Evolutionary conservation across 371 early-diverging fungal species (phyloP).

Genomic region (Capniomyces stellatus): DNA sequence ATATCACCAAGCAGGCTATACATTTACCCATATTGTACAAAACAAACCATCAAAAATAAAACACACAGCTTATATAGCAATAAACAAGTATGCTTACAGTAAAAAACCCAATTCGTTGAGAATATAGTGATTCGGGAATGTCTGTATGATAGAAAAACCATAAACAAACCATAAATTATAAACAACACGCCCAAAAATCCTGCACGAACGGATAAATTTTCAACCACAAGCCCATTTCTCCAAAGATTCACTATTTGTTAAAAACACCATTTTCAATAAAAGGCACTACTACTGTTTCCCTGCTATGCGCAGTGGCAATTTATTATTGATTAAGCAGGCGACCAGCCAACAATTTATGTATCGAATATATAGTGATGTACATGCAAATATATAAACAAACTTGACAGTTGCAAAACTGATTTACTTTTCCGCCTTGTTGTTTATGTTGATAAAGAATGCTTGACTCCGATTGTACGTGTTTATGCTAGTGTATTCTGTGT

Average conservation of each 20-base stretch:
- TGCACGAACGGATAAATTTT: background rate
- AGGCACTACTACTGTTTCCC: background rate
- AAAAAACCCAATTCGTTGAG: background rate
- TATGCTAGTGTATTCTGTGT: too few relatives aligned
- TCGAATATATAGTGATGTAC: too few relatives aligned
- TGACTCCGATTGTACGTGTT: too few relatives aligned
- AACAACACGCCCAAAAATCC: background rate
- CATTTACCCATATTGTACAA: too few relatives aligned
- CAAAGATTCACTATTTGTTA: background rate
- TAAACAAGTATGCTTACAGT: background rate
- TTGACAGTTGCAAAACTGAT: too few relatives aligned
- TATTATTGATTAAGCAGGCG: background rate
- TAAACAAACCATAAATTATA: slow-evolving; percentile 3
- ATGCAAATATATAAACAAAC: too few relatives aligned
- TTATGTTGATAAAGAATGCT: too few relatives aligned
- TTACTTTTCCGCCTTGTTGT: too few relatives aligned
- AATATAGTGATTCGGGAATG: slow-evolving; percentile 3
- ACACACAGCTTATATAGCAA: too few relatives aligned
- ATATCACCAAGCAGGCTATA: too few relatives aligned
- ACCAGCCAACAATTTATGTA: too few relatives aligned
- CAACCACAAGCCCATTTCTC: background rate
- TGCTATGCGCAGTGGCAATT: background rate
- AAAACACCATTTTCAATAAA: background rate
- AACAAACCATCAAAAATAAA: too few relatives aligned
- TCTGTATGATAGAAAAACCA: slow-evolving; percentile 2